Evolutionary conservation across 192 early-diverging fungal genomes (phyloP), one percentile per base, ranked within the genome.

Genomic region (Podila clonocystis): DNA sequence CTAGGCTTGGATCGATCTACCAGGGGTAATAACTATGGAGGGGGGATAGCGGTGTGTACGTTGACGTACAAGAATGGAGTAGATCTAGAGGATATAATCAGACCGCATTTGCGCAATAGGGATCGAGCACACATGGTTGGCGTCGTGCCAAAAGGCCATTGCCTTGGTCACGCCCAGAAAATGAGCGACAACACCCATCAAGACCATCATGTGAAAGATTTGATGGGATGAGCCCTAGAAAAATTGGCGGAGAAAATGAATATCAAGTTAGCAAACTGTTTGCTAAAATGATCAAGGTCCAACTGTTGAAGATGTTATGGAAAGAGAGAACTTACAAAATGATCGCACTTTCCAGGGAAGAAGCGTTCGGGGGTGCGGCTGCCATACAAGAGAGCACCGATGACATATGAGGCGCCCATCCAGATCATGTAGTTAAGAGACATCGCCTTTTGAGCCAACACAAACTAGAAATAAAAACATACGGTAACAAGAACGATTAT

Each of bases 351-450:
- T 3, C 96, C 95, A 8, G 97, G 97, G 74, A 85, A 93, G 89
- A 90, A 92, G 52, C 91, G 82, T 82, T 98, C 97, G n/a, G 97
- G 97, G 19, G 94, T 78, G 17, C 95, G 85, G 28, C 82, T 80
- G n/a, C 91, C 95, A 70, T 99, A 99, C 28, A 99, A 90, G 26
- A 93, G 70, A 31, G 95, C 95, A 22, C 97, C 97, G 36, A 85
- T 55, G 55, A 97, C 84, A 78, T 99, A 99, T 30, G 87, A 88
- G 3, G 62, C 75, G 3, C 91, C 97, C 94, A 95, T 96, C 58
- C 83, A 33, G 26, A 93, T 65, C 78, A 94, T 85, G 38, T 92
- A 87, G 15, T 85, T 73, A 29, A 94, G 63, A 24, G 91, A 85
- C 60, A 97, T 87, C 0, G 91, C 87, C 11, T 89, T 84, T 33